Base-by-base conservation (phyloP, 108 stramenopile genomes). In the Fragilaria radians region DNA sequence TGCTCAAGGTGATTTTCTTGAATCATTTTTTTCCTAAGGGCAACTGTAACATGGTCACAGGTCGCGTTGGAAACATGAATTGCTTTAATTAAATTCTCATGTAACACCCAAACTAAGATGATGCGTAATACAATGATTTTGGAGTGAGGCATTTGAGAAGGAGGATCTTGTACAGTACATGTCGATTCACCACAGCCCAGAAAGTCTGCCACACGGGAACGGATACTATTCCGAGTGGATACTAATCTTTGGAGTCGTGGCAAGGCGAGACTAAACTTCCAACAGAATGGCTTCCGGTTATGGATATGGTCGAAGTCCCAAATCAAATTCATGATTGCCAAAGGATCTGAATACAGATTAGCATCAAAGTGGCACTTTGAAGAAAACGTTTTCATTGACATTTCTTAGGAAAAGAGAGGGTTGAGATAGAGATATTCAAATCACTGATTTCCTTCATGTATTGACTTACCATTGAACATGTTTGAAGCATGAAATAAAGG, bases 271-370 rank as follows among this genome's bases (percentile, higher is more conserved):
- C 77, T 4, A 29, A 80, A 69, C 7, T 72, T 58, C 52, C 57
- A 57, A 28, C 76, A 75, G 29, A 74, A 92, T 11, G 36, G 29
- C 17, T 59, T 31, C 28, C 70, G 71, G 22, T 79, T 45, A 32
- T 54, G 33, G 17, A 60, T 57, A 4, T 42, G 32, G 1, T 67
- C 32, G 58, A 76, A 87, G 9, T 77, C 86, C 72, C 72, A 78
- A 17, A 92, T 65, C 17, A 89, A 72, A 51, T 87, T 85, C 64
- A 85, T 79, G 36, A 78, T 60, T 24, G 63, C 79, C 48, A 89
- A 36, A 1, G 89, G 88, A 46, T 94, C 93, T 7, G 89, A 91
- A 49, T 75, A 86, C 11, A 87, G 62, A 19, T 82, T 82, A n/a
- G 70, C 73, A 63, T 91, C 93, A 59, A 83, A 89, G 29, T 66